phyloP scores from a whole-genome alignment of 192 early-diverging fungal genomes.

The Entophlyctis luteolus region DNA sequence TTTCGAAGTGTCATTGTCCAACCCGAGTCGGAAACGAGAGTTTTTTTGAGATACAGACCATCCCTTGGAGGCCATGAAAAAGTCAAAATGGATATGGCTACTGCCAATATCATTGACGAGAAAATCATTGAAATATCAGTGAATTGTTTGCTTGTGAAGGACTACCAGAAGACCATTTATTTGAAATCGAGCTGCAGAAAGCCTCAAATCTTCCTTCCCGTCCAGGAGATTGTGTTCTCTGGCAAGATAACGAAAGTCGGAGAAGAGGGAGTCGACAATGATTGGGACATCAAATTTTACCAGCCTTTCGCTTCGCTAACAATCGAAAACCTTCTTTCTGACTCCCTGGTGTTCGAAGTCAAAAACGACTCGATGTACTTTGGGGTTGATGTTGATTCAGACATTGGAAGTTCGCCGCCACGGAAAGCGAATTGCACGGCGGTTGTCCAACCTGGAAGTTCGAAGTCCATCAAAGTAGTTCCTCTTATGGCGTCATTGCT shows the following conservation, averaged over 20 bases:
- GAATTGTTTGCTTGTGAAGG: conserved; percentile 75
- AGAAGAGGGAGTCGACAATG: conserved; percentile 14
- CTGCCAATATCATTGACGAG: conserved; percentile 54
- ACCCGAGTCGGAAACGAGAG: conserved; percentile 58
- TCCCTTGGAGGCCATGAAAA: conserved; percentile 24
- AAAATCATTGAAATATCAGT: conserved; percentile 71
- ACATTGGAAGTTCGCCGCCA: neutral
- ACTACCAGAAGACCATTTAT: conserved; percentile 69
- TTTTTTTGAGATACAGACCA: conserved; percentile 67
- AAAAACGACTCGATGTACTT: conserved; percentile 74
- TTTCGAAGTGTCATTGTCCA: conserved; percentile 67
- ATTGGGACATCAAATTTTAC: conserved; percentile 50
- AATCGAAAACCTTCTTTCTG: conserved; percentile 53
- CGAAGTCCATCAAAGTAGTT: conserved; percentile 52
- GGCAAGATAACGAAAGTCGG: conserved; percentile 28
- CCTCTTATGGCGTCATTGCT: conserved; percentile 53
- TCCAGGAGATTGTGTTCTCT: conserved; percentile 30
- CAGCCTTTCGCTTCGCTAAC: conserved; percentile 40
- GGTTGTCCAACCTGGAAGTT: no score
- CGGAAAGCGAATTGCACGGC: conserved; percentile 17
- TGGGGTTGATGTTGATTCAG: conserved; percentile 44
- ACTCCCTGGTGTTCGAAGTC: conserved; percentile 61
- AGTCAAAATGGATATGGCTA: conserved; percentile 36
- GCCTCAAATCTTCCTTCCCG: conserved; percentile 50
- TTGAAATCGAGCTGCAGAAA: conserved; percentile 59